Evolutionary conservation across 2,329 filamentous ascomycete genomes (phyloP).

Genomic region (Cadophora sp.): DNA sequence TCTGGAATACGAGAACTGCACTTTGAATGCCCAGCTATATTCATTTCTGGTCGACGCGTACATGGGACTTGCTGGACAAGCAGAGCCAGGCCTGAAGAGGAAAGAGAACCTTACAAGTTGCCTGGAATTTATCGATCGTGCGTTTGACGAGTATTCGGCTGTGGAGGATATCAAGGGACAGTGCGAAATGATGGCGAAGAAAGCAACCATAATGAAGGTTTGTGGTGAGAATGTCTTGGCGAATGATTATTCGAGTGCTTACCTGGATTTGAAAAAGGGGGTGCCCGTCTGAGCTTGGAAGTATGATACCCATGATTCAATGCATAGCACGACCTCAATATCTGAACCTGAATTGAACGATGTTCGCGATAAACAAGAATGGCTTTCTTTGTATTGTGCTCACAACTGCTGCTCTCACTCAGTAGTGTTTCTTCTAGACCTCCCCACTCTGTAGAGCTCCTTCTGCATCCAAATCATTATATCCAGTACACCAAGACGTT

Average conservation of each 20-base stretch:
- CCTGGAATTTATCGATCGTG: constrained; percentile 40
- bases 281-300: constrained; percentile 33
- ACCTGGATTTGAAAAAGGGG: constrained; percentile 55
- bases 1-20: constrained; percentile 64
- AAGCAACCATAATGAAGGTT: constrained; percentile 67
- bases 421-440: not conserved
- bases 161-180: constrained; percentile 65
- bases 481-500: no score
- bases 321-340: constrained; percentile 11
- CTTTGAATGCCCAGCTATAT: constrained; percentile 63
- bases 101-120: constrained; percentile 56
- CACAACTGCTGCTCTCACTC: not conserved
- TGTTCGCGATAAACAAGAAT: no score
- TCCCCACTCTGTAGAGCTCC: no score
- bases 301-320: constrained; percentile 34
- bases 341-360: not conserved
- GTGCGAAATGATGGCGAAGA: constrained; percentile 70
- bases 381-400: not conserved
- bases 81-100: constrained; percentile 45
- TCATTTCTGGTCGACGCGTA: constrained; percentile 66
- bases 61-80: constrained; percentile 66
- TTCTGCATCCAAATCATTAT: no score
- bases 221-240: constrained; percentile 60
- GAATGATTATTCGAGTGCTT: constrained; percentile 62
- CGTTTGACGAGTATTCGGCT: constrained; percentile 57